Evolutionary conservation across 2,329 filamentous ascomycete genomes (phyloP).

Genomic region (Calonectria multiphialidica): DNA sequence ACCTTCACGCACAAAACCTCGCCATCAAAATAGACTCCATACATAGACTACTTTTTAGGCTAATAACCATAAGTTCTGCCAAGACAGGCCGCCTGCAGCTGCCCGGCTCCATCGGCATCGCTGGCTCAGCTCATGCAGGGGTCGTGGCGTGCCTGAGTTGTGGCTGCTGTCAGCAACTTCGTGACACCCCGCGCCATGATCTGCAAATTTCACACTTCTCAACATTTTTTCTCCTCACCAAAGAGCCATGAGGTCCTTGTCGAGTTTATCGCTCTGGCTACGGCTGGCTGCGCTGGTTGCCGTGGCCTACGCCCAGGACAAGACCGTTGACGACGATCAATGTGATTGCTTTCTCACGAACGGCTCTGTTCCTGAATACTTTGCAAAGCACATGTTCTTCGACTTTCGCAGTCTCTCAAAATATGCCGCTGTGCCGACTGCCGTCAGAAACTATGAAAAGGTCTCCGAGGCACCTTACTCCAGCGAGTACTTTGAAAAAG

Average conservation of each 20-base stretch:
- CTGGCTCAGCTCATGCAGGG: slow-evolving; percentile 2
- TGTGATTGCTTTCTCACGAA: slow-evolving; percentile 48
- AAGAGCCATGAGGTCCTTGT: neutral
- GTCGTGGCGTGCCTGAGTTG: neutral
- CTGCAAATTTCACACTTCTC: neutral
- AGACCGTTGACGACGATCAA: slow-evolving; percentile 32
- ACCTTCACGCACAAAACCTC: neutral
- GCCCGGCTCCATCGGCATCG: neutral
- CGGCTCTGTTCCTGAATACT: slow-evolving; percentile 40
- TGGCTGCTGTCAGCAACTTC: neutral
- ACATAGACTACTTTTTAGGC: neutral
- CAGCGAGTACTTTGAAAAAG: slow-evolving; percentile 50
- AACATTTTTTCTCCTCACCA: neutral
- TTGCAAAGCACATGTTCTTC: slow-evolving; percentile 42
- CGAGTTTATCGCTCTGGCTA: neutral
- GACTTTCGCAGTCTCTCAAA: slow-evolving; percentile 45
- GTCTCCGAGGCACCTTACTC: slow-evolving; percentile 48
- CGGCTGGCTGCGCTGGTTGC: slow-evolving; percentile 24
- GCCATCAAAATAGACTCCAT: neutral
- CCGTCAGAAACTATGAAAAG: slow-evolving; percentile 42
- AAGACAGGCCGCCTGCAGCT: neutral
- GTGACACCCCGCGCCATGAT: neutral
- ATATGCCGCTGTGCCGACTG: slow-evolving; percentile 44
- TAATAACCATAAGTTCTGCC: slow-evolving; percentile 1
- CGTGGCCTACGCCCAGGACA: slow-evolving; percentile 16